Base-by-base conservation (phyloP, 1,284 basidiomycete genomes). In the Microbotryum saponariae region DNA sequence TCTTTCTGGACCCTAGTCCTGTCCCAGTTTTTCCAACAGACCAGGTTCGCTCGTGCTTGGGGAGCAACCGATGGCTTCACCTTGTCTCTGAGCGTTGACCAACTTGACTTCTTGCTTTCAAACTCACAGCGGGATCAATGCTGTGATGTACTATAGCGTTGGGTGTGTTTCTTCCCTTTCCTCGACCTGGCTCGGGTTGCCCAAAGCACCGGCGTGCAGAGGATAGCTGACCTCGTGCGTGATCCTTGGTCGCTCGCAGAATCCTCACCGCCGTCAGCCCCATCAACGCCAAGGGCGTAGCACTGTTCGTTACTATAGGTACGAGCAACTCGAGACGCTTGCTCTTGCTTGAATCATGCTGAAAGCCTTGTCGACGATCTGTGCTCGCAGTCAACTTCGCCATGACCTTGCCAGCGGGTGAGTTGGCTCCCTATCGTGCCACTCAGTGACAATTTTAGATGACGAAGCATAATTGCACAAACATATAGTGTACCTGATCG, bases 331-430 rank as follows among this genome's bases (percentile, higher is more conserved):
- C 27, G 51, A 23, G 45, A 31, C 59, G 6, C 25, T 57, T 4
- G 51, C 54, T 45, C 48, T 53, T 14, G 47, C 23, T 23, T 47
- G 46, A 7, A 46, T 57, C 23, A 29, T 70, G 27, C 71, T 74
- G 71, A 67, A 61, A 18, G 47, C n/a, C 31, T n/a, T 33, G 16
- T 62, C 57, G 27, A 59, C 61, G 23, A 56, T 25, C 33, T 16
- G 52, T 60, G 23, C 27, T 60, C 10, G 52, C 57, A 57, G 65
- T 71, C 48, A 71, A 72, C 58, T 55, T 70, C 33, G 21, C 71
- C 48, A 67, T 67, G 67, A 77, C 77, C 6, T 75, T 78, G 55
- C 75, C 76, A 6, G 72, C 76, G n/a, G 37, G 37, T 42, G 37
- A 42, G 37, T 16, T 42, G 37, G 12, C 37, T 42, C 12, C 37